These are phyloP conservation scores for Venturia oleaginea DNA, from an alignment of 2,329 filamentous ascomycete genomes.

Conservation along the genomic window DNA sequence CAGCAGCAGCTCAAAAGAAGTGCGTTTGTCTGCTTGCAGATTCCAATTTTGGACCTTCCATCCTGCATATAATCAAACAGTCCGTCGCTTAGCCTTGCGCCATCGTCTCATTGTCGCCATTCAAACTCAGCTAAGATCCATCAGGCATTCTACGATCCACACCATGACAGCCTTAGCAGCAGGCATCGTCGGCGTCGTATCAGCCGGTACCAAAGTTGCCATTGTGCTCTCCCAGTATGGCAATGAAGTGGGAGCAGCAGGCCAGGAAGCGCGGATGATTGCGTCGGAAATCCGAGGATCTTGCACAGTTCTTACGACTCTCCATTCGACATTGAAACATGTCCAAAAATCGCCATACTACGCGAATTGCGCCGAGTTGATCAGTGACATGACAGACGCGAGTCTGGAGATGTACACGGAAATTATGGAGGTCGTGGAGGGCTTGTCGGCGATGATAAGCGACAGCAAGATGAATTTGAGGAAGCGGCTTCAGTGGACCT, in stretches of 20 bases:
- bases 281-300: constrained; percentile 19
- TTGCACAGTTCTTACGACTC: constrained; percentile 19
- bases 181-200: constrained; percentile 21
- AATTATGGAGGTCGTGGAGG: constrained; percentile 18
- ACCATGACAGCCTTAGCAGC: constrained; percentile 20
- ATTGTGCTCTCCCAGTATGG: constrained; percentile 20
- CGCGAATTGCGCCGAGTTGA: constrained; percentile 18
- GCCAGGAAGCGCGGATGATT: constrained; percentile 20
- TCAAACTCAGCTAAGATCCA: not conserved
- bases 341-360: constrained; percentile 18
- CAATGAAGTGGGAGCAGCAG: constrained; percentile 19
- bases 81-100: too few relatives aligned
- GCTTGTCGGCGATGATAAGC: constrained; percentile 14
- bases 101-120: not conserved
- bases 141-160: not conserved
- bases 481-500: constrained; percentile 19
- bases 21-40: not conserved
- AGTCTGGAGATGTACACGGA: constrained; percentile 21
- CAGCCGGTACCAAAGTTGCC: constrained; percentile 20
- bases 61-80: not conserved
- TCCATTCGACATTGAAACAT: constrained; percentile 17
- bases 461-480: constrained; percentile 15
- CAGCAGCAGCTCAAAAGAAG: not conserved
- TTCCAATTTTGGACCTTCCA: not conserved
- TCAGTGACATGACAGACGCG: constrained; percentile 18